Percentiles rank a stretch among this genome's conserved stretches.
phyloP scores from a whole-genome alignment of 1,139 yeast genomes.

The Torulaspora globosa region DNA sequence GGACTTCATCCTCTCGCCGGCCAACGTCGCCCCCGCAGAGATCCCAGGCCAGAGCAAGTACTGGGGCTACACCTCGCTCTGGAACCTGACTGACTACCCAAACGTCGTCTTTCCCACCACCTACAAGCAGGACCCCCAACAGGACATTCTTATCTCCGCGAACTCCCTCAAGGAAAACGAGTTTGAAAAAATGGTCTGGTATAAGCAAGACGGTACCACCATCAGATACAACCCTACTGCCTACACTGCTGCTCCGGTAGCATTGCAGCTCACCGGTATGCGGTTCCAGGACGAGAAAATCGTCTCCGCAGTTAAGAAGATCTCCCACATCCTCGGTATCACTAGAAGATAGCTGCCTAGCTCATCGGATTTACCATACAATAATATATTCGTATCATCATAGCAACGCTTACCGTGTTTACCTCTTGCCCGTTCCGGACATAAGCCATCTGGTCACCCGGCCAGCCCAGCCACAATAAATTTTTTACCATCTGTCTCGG shows the following conservation, averaged over 20 bases:
- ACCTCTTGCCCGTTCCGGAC: slow-evolving; percentile 3
- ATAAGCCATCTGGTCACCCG: too few relatives aligned
- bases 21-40: slow-evolving; percentile 70
- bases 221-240: slow-evolving; percentile 38
- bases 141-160: slow-evolving; percentile 23
- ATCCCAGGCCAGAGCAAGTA: slow-evolving; percentile 58
- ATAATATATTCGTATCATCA: neutral
- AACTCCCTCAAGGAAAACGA: slow-evolving; percentile 26
- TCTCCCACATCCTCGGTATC: slow-evolving; percentile 13
- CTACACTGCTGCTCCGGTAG: slow-evolving; percentile 51
- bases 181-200: slow-evolving; percentile 25
- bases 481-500: too few relatives aligned
- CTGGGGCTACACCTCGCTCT: slow-evolving; percentile 74
- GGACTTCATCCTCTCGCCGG: slow-evolving; percentile 66
- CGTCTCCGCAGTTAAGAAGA: slow-evolving; percentile 42
- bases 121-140: slow-evolving; percentile 46
- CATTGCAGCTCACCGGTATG: slow-evolving; percentile 49
- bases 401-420: neutral
- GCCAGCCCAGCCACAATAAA: too few relatives aligned
- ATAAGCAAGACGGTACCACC: slow-evolving; percentile 28
- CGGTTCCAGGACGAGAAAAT: slow-evolving; percentile 53
- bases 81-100: slow-evolving; percentile 62
- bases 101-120: slow-evolving; percentile 61
- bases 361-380: neutral
- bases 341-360: slow-evolving; percentile 5